Conservation (phyloP, 768 basidiomycete species). For the Hortiboletus flavorubellus region DNA sequence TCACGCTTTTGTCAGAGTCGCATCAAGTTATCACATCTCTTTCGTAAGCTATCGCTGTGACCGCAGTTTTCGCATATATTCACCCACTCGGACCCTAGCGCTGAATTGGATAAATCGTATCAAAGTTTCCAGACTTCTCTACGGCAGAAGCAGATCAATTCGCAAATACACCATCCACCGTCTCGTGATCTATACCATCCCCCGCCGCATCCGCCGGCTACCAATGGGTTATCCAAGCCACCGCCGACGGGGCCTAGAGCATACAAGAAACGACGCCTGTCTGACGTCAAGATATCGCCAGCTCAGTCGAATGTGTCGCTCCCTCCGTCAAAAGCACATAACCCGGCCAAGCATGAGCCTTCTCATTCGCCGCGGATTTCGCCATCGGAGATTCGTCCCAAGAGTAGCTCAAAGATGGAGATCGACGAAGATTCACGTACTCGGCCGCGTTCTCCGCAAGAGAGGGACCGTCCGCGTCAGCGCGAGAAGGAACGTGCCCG, state of each 20-base stretch:
- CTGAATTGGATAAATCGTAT: constrained; percentile 75
- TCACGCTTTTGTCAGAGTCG: constrained; percentile 52
- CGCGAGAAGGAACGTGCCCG: constrained; percentile 37
- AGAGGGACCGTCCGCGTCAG: constrained; percentile 38
- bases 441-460: constrained; percentile 42
- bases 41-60: constrained; percentile 51
- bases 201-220: constrained; percentile 28
- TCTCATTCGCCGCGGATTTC: constrained; percentile 30
- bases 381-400: constrained; percentile 28
- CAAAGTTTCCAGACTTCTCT: constrained; percentile 51
- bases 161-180: constrained; percentile 31
- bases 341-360: constrained; percentile 23
- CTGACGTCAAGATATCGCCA: constrained; percentile 44
- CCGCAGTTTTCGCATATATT: constrained; percentile 8
- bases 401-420: constrained; percentile 45
- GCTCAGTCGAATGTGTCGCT: constrained; percentile 31
- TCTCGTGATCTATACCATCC: constrained; percentile 46
- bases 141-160: constrained; percentile 38
- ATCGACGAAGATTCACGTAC: constrained; percentile 51
- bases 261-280: constrained; percentile 74
- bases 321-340: constrained; percentile 24
- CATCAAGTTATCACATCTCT: constrained; percentile 66
- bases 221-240: constrained; percentile 42
- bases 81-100: constrained; percentile 39
- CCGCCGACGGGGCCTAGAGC: constrained; percentile 80